Evolutionary conservation across 371 early-diverging fungal species (phyloP).

Genomic region (Furculomyces boomerangus): DNA sequence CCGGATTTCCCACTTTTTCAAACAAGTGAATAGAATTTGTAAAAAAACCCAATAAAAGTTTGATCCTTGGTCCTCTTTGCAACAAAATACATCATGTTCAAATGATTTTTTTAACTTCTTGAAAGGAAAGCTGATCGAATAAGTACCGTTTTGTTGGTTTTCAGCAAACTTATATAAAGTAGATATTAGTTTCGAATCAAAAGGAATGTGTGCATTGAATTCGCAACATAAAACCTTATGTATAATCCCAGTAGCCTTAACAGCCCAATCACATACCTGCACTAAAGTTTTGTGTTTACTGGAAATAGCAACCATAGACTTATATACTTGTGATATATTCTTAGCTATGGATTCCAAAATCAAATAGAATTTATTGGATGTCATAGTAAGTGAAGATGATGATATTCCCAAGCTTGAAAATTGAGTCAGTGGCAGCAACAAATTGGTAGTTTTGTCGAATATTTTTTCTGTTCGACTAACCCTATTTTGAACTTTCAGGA

Average conservation of each 20-base stretch:
- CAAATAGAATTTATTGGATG: background rate
- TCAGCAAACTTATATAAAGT: background rate
- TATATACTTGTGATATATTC: background rate
- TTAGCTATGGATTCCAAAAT: background rate
- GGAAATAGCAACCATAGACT: background rate
- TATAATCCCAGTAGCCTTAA: background rate
- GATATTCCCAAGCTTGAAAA: background rate
- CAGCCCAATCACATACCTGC: background rate
- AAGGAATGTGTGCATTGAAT: background rate
- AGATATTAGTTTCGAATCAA: background rate
- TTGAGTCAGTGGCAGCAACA: slow-evolving; percentile 1
- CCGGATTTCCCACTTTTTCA: background rate
- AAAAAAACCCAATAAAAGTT: no score
- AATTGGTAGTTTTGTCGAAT: background rate
- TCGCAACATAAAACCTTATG: background rate
- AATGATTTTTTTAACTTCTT: background rate
- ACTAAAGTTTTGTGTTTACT: background rate
- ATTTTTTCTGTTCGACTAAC: background rate
- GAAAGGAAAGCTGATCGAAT: background rate
- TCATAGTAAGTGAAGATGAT: background rate
- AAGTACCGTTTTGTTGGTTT: background rate
- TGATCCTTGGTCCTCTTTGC: background rate
- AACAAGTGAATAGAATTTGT: background rate
- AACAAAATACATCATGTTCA: background rate
- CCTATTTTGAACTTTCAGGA: background rate